Base-by-base conservation (phyloP, 1,284 basidiomycete genomes). In the Malassezia vespertilionis region DNA sequence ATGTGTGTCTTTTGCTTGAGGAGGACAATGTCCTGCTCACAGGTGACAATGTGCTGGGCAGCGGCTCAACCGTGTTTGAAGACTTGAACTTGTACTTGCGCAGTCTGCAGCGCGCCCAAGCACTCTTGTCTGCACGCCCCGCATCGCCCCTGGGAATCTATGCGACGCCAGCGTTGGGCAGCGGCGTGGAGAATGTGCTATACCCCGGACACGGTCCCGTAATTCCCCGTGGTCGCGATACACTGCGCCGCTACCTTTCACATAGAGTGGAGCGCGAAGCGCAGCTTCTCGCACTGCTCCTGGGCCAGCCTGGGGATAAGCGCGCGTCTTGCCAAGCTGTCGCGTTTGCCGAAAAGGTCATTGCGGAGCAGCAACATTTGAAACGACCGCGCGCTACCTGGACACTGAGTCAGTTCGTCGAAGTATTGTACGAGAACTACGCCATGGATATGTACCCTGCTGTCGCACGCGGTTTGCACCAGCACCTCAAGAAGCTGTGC, bases 121-220 rank as follows among this genome's bases (percentile, higher is more conserved):
- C 75, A 2, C 76, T 78, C 48, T 50, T 52, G 12, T 26, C 35
- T 11, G 7, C 22, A 4, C 12, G 24, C 11, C 14, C 3, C 7
- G 26, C 37, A 7, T 36, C 20, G 51, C 71, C 66, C 65, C 58
- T 62, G 63, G 61, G 53, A 51, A 23, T 68, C 53, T 54, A 40
- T 14, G 52, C 37, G 2, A 44, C 39, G 20, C 35, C 45, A 5
- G 31, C 39, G 1, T 21, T 28, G 6, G 45, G 49, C 17, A 46
- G 66, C 47, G 44, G 40, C 10, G 33, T 34, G 35, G 55, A 55
- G 36, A 66, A 63, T 33, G 61, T 56, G 54, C 46, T 95, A 14
- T 91, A 88, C 63, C 89, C 91, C 0, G 87, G 81, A 0, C 90
- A 96, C 59, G 90, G 91, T 0, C 82, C 84, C 11, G 78, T 86